These are phyloP conservation scores for Globisporangium rhizosaccharum DNA, from an alignment of 352 stramenopile genomes.

Conservation along the genomic window DNA sequence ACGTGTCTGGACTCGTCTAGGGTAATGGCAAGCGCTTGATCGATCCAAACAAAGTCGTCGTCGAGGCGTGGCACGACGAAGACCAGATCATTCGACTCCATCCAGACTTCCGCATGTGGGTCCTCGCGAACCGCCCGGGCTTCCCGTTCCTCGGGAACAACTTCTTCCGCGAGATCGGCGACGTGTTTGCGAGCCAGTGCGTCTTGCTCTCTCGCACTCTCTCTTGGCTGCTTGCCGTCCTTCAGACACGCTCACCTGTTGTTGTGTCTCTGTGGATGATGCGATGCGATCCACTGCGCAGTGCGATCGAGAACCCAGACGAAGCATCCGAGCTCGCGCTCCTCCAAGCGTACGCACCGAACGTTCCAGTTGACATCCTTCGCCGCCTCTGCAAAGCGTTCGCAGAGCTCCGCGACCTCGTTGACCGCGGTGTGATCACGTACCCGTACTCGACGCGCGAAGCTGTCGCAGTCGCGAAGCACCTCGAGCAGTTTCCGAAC, in stretches of 20 bases:
- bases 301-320: conserved; percentile 89
- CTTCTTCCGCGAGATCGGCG: conserved; percentile 91
- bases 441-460: conserved; percentile 95
- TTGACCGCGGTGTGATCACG: conserved; percentile 86
- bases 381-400: conserved; percentile 84
- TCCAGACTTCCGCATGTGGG: conserved; percentile 91
- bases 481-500: conserved; percentile 89
- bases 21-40: conserved; percentile 86
- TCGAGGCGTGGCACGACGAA: conserved; percentile 59
- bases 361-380: conserved; percentile 72
- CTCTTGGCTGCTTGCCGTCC: background rate
- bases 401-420: conserved; percentile 84
- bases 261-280: background rate
- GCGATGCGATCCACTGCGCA: conserved; percentile 3
- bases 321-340: conserved; percentile 88
- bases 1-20: conserved; percentile 16
- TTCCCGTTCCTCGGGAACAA: conserved; percentile 98
- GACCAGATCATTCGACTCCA: conserved; percentile 89
- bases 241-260: background rate
- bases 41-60: conserved; percentile 56
- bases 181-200: conserved; percentile 91
- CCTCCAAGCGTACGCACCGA: conserved; percentile 87
- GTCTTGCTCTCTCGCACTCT: conserved; percentile 3
- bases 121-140: conserved; percentile 93
- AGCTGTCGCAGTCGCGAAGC: conserved; percentile 91